Percentiles rank a stretch among this genome's conserved stretches.
These are phyloP conservation scores for Apiospora malaysiana DNA, from an alignment of 2,329 filamentous ascomycete genomes.

Conservation along the genomic window DNA sequence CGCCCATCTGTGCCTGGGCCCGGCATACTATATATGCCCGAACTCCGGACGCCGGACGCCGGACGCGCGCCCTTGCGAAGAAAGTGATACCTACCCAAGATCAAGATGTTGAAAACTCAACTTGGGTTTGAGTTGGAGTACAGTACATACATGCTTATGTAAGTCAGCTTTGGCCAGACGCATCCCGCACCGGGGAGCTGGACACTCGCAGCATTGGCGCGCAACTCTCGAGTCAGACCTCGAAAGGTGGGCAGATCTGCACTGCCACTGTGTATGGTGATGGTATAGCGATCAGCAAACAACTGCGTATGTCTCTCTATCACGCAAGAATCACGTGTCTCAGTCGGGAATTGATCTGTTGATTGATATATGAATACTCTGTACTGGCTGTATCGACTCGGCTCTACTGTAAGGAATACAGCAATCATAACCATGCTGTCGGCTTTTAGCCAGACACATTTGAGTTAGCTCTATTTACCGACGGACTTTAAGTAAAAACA, in stretches of 20 bases:
- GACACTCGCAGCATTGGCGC: background rate
- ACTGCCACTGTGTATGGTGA: background rate
- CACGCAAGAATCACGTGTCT: conserved; percentile 17
- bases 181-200: background rate
- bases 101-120: background rate
- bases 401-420: background rate
- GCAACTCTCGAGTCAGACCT: background rate
- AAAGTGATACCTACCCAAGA: background rate
- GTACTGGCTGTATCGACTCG: background rate
- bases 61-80: background rate
- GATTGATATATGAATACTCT: background rate
- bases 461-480: background rate
- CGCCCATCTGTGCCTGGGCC: background rate
- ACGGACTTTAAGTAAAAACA: background rate
- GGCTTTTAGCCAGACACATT: background rate
- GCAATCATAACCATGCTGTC: background rate
- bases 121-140: background rate
- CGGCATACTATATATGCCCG: background rate
- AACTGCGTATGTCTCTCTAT: background rate
- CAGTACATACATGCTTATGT: background rate
- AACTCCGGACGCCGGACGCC: background rate
- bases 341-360: conserved; percentile 7
- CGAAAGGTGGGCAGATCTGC: background rate
- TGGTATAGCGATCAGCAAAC: conserved; percentile 11
- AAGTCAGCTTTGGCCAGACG: background rate